These are phyloP conservation scores for Phascolomyces articulosus DNA, from an alignment of 371 early-diverging fungal species.

Conservation along the genomic window DNA sequence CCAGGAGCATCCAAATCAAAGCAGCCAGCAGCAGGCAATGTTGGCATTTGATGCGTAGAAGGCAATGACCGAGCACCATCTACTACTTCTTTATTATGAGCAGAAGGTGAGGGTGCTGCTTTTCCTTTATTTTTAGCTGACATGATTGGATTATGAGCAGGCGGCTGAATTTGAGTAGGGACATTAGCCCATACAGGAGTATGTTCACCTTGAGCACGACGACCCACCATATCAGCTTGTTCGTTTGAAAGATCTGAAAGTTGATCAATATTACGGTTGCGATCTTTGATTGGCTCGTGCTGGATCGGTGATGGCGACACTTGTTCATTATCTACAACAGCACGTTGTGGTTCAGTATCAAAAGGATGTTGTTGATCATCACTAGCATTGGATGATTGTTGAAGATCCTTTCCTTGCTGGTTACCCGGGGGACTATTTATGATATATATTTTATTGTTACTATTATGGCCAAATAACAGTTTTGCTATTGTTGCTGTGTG, in stretches of 20 bases:
- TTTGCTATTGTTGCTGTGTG: not conserved
- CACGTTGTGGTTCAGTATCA: slow-evolving; percentile 14
- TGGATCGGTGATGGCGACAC: not conserved
- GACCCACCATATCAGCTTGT: not conserved
- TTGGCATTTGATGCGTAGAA: slow-evolving; percentile 1
- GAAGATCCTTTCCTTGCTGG: not conserved
- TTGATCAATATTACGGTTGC: slow-evolving; percentile 3
- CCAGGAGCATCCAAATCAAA: slow-evolving; percentile 19
- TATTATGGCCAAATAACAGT: too few relatives aligned
- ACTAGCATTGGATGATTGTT: not conserved
- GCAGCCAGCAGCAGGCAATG: slow-evolving; percentile 13
- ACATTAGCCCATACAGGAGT: slow-evolving; percentile 1
- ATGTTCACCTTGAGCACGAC: not conserved
- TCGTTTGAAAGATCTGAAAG: not conserved
- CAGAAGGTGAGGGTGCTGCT: too few relatives aligned
- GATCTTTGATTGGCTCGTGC: slow-evolving; percentile 8
- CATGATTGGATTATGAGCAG: not conserved
- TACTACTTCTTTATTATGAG: not conserved
- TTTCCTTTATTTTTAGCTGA: not conserved
- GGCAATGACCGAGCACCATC: not conserved
- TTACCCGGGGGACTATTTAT: not conserved
- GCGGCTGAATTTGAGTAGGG: not conserved
- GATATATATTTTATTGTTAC: too few relatives aligned
- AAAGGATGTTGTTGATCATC: not conserved
- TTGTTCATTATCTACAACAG: slow-evolving; percentile 8